Base-by-base conservation (phyloP, 2,329 filamentous ascomycete species). In the Pseudogymnoascus sp. region DNA sequence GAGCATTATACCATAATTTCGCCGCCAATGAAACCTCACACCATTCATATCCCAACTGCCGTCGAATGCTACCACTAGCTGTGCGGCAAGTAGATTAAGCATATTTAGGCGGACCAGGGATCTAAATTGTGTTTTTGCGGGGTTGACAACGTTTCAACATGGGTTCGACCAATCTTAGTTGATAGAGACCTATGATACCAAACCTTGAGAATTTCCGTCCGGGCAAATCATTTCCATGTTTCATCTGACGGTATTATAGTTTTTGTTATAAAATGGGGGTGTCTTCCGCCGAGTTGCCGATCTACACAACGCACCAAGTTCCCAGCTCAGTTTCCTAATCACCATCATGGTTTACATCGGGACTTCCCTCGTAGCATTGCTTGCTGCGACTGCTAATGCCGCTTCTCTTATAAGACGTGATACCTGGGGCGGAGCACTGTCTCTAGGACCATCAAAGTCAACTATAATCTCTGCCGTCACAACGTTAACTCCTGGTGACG, bases 401-500 rank as follows among this genome's bases (percentile, higher is more conserved):
- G 66, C 7, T 60, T 58, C 60, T 30, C 28, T 33, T 4, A 2
- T 55, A 7, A 55, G 28, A 19, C 45, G 45, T 28, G 75, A 76
- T 45, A 69, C 64, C 33, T 76, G 74, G 74, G 75, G 75, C 33
- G 74, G 74, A 14, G 71, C 72, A 22, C 71, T 76, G 7, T 76
- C 74, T 7, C 71, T 76, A 3, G 74, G 75, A 28, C 73, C 71
- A 12, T 67, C 71, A 2, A 75, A 71, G 49, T 76, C 74, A 5
- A 72, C 71, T 45, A 78, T 77, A 62, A 65, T 74, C 66, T 71
- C 74, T 35, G 72, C 76, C 4, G 72, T 75, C 12, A 78, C 76
- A 6, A 76, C 72, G 5, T 63, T 78, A n/a, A 73, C 75, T 36
- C 76, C 76, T 1, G 76, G 76, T 22, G 64, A 67, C 1, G 74